Percentiles rank a stretch among this genome's conserved stretches.
Conservation (phyloP, 345 rosid genomes). For the Anacardium occidentale region DNA sequence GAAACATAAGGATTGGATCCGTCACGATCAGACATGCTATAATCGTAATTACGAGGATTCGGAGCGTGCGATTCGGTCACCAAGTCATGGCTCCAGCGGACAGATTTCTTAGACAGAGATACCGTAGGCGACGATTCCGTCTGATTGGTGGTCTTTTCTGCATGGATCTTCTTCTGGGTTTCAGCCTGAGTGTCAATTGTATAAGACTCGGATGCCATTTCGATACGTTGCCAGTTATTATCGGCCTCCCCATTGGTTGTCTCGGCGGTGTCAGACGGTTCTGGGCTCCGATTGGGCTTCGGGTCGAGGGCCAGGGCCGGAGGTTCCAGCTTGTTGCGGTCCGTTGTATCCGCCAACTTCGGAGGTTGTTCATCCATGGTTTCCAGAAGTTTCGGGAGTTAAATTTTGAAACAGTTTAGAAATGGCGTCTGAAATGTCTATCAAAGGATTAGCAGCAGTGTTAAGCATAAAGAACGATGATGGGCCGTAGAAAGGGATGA, state of each 20-base stretch:
- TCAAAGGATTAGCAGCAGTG: conserved; percentile 9
- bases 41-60: conserved; percentile 16
- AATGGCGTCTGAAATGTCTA: not conserved
- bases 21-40: conserved; percentile 12
- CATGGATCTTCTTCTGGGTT: conserved; percentile 27
- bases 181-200: conserved; percentile 15
- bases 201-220: conserved; percentile 31
- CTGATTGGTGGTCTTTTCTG: conserved; percentile 27
- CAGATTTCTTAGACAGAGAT: conserved; percentile 56
- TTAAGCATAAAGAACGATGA: conserved; percentile 32
- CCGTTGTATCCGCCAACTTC: conserved; percentile 1
- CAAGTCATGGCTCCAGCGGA: conserved; percentile 74
- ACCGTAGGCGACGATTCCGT: conserved; percentile 22
- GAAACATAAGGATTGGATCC: conserved; percentile 59
- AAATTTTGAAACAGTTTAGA: not conserved
- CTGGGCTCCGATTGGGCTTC: conserved; percentile 24
- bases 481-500: conserved; percentile 21
- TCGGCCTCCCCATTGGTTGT: conserved; percentile 29
- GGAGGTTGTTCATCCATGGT: conserved; percentile 19
- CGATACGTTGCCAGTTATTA: conserved; percentile 17
- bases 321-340: conserved; percentile 24
- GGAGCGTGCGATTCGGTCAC: conserved; percentile 47
- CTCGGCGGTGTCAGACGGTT: conserved; percentile 25
- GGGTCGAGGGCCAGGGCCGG: conserved; percentile 15
- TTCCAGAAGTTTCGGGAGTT: not conserved